Percentiles rank a stretch among this genome's conserved stretches.
phyloP scores from a whole-genome alignment of 2,329 filamentous ascomycete species.

The Claviceps sp. region DNA sequence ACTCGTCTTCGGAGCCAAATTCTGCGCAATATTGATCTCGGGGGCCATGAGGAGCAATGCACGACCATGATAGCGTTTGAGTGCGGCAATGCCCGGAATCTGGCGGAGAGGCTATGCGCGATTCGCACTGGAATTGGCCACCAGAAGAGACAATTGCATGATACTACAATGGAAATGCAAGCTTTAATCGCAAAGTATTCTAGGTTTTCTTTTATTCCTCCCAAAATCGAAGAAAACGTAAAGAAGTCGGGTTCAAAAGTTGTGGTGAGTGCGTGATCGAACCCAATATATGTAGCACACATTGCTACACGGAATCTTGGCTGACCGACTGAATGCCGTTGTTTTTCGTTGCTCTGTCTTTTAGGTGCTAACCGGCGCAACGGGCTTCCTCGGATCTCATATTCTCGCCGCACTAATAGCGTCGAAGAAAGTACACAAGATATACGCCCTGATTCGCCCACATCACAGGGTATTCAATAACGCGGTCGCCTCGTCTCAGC shows the following conservation, averaged over 20 bases:
- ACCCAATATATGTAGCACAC: neutral
- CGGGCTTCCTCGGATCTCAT: constrained; percentile 51
- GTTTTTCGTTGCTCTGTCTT: neutral
- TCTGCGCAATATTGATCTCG: constrained; percentile 33
- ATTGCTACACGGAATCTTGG: neutral
- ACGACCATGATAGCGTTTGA: constrained; percentile 47
- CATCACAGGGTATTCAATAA: neutral
- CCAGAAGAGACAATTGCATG: neutral
- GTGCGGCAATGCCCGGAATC: constrained; percentile 30
- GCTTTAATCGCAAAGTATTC: neutral
- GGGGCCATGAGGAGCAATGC: constrained; percentile 24
- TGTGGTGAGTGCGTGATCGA: neutral
- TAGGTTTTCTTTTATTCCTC: neutral
- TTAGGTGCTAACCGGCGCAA: constrained; percentile 41
- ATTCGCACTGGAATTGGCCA: neutral
- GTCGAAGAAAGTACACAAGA: constrained; percentile 36
- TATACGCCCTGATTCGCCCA: constrained; percentile 41
- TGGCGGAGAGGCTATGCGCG: constrained; percentile 1
- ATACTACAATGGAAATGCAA: neutral
- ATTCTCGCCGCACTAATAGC: constrained; percentile 44
- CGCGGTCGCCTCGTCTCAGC: neutral
- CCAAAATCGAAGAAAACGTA: neutral
- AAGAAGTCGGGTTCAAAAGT: neutral
- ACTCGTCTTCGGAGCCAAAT: constrained; percentile 40
- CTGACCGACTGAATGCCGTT: neutral